Evolutionary conservation across 2,329 filamentous ascomycete genomes (phyloP), one percentile per base, ranked within the genome.

Genomic region (Scedosporium boydii): DNA sequence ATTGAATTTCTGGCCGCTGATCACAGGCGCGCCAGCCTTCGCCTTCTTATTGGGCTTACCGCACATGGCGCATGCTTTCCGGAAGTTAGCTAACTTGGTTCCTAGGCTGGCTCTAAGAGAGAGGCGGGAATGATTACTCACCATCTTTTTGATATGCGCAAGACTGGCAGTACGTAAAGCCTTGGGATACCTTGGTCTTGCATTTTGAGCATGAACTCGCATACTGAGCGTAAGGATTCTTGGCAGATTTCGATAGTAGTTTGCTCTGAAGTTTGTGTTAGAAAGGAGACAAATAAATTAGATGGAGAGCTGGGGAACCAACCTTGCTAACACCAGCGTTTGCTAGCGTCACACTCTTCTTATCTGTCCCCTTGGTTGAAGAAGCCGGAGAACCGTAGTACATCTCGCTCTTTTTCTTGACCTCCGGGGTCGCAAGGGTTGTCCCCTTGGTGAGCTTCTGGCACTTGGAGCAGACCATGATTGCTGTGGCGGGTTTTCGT

Each of bases 371-470:
- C 65, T 73, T 71, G 62, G 78, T 71, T 23, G 77, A 75, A 55
- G 75, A 74, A 12, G 81, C 76, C 1, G 83, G 73, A 1, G 84
- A 87, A 58, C 85, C 85, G 68, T 84, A 82, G 71, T 87, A 87
- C 75, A 87, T 84, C 60, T 88, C 85, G 69, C 74, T 83, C 77
- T 85, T 87, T 75, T 84, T 85, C 74, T 87, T 88, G 65, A 88
- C 85, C 29, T 78, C 82, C 0, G 85, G 85, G 0, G 85, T 88
- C 64, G 83, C 84, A 63, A 88, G 80, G 18, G 67, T 69, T 12
- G 82, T 78, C 61, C 79, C 75, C 72, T 84, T 84, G 62, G 81
- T 75, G 61, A 83, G 79, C 72, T 85, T 86, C 68, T 85, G 79
- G 67, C 85, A 88, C 74, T 85, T 87, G 65, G 78, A 73, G 76